Evolutionary conservation across 352 stramenopile genomes (phyloP).

Genomic region (Phytophthora sp.): DNA sequence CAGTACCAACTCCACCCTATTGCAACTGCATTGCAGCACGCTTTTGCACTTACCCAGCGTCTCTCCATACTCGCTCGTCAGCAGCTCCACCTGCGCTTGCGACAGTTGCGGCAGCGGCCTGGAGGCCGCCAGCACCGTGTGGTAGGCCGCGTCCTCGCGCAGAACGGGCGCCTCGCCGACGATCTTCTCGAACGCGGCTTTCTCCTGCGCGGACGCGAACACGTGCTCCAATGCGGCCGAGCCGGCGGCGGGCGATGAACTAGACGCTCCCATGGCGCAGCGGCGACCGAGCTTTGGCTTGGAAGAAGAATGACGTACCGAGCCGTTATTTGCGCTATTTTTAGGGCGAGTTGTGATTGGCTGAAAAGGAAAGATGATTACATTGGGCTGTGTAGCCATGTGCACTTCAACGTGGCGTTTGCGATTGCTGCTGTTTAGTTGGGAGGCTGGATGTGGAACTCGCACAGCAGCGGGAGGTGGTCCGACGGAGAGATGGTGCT

Average conservation of each 20-base stretch:
- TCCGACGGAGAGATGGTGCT: conserved; percentile 77
- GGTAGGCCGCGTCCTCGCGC: conserved; percentile 61
- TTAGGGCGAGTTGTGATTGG: conserved; percentile 18
- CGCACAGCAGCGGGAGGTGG: conserved; percentile 74
- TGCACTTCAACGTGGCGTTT: conserved; percentile 15
- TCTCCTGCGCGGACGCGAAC: conserved; percentile 59
- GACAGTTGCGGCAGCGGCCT: conserved; percentile 58
- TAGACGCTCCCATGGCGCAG: conserved; percentile 50
- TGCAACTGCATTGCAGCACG: not conserved
- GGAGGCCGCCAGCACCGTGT: conserved; percentile 45
- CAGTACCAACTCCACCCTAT: not conserved
- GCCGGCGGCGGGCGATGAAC: conserved; percentile 35
- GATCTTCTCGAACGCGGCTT: conserved; percentile 76
- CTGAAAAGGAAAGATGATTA: conserved; percentile 20
- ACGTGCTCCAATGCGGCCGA: conserved; percentile 27
- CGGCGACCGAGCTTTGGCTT: too few species aligned
- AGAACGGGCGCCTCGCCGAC: conserved; percentile 53
- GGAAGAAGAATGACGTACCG: conserved; percentile 17
- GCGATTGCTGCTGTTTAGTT: not conserved
- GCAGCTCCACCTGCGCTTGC: conserved; percentile 58
- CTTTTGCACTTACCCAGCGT: conserved; percentile 50
- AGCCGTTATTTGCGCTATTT: conserved; percentile 19
- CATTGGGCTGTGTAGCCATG: conserved; percentile 17
- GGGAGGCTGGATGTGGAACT: conserved; percentile 47
- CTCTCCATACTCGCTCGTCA: conserved; percentile 70